A percentile compares a stretch with the other conserved stretches of the same genome.
phyloP scores from a whole-genome alignment of 495 filamentous ascomycete species.

The Xylaria intraflava region DNA sequence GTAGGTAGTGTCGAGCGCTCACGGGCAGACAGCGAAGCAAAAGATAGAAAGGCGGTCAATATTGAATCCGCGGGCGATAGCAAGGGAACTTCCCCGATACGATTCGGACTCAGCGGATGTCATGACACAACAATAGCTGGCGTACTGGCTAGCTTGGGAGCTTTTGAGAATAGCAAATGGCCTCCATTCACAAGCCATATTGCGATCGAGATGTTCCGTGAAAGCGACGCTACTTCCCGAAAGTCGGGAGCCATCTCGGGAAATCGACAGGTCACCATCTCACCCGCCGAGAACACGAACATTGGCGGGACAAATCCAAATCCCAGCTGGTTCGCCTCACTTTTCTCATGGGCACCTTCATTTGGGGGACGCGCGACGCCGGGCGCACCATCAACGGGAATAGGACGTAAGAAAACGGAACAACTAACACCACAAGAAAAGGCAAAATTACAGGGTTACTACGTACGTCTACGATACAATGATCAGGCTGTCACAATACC shows the following conservation, averaged over 20 bases:
- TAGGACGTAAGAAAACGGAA: constrained; percentile 45
- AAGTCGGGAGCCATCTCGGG: neutral
- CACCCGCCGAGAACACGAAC: constrained; percentile 1
- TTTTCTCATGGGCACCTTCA: constrained; percentile 32
- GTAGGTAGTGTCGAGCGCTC: constrained; percentile 60
- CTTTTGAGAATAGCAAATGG: constrained; percentile 68
- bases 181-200: constrained; percentile 89
- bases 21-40: constrained; percentile 48
- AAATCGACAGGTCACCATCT: neutral
- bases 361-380: constrained; percentile 8
- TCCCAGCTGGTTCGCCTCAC: constrained; percentile 40
- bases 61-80: constrained; percentile 35
- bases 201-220: constrained; percentile 80
- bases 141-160: constrained; percentile 69
- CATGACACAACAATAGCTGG: constrained; percentile 92
- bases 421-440: constrained; percentile 46
- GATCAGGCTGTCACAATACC: constrained; percentile 74
- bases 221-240: constrained; percentile 22
- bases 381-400: constrained; percentile 29
- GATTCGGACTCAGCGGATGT: constrained; percentile 69
- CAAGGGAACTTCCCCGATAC: constrained; percentile 51
- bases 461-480: constrained; percentile 92
- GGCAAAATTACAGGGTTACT: constrained; percentile 60
- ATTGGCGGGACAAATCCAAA: constrained; percentile 10
- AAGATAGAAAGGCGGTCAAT: constrained; percentile 37